Base-by-base conservation (phyloP, 2,329 filamentous ascomycete species). In the Aspergillus neotritici region DNA sequence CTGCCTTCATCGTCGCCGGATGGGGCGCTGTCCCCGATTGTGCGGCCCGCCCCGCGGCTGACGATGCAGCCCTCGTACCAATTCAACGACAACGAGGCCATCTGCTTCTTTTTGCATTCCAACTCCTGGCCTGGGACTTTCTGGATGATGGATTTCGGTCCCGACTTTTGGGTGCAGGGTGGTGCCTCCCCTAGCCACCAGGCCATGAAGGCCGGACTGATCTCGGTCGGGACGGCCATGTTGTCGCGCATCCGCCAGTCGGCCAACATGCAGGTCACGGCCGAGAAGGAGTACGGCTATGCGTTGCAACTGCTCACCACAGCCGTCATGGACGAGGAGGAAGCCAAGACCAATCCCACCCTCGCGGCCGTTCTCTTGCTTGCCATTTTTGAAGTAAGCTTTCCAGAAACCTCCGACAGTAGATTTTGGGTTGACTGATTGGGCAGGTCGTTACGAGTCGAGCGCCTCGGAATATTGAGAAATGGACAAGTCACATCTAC, bases 361-460 rank as follows among this genome's bases (percentile, higher is more conserved):
- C 69, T 76, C 12, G 68, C 79, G 50, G 69, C 74, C 6, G 75
- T 82, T 25, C 67, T 83, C 33, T 70, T 79, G 52, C 71, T 83
- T 50, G 78, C 78, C 36, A 69, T 82, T 58, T 83, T 79, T 48
- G 79, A 83, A 70, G 79, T 82, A 62, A 54, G 21, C 5, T 25
- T 25, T 25, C 21, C 21, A 25, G 21, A 25, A 8, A 9, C 5
- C 21, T 25, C 21, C 7, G 3, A 8, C 3, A 8, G 5, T 21
- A 9, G 21, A 25, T 8, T 25, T 25, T 25, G 21, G 21, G 6
- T 25, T 25, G 7, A 25, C 7, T 25, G 6, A 25, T 21, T 12
- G 9, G 16, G n/a, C 15, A 69, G 66, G 51, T 67, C 21, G 53
- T 68, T 13, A 66, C 63, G 6, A 63, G 62, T 46, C 60, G 74